Evolutionary conservation across 139 green algal genomes (phyloP), one percentile per base, ranked within the genome.

Genomic region (Spirogloea muscicola): DNA sequence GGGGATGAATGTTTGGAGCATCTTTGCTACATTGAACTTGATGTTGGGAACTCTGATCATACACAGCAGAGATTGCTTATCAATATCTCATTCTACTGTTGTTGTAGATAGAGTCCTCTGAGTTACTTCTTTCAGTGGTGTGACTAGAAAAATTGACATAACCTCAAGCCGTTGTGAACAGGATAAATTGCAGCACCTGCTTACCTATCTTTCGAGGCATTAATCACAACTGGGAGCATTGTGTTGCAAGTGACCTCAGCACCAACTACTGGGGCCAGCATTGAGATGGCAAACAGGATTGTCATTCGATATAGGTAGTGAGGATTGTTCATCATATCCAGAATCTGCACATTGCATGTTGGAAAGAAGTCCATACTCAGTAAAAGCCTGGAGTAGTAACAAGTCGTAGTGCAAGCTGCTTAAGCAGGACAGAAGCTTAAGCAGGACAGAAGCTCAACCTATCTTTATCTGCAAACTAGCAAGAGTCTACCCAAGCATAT

Each of bases 291-390:
- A 1, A 71, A 70, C 13, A 98, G 84, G 36, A 96, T 84, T 5
- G 92, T 98, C 87, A 96, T 96, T 51, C 94, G 87, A 85, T 96
- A 94, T 57, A 99, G 83, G 87, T 98, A 99, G 84, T 98, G 92
- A 5, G 86, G 84, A 78, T 90, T 87, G 63, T 68, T 75, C 21
- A 89, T 58, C 74, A 88, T 85, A 21, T 76, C 68, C 61, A 91
- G 51, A 13, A 88, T 63, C 64, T 80, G 55, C 0, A 40, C 0
- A n/a, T n/a, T n/a, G 21, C 21, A 21, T 55, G 21, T 21, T 55
- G 21, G 21, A 55, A 55, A 55, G 21, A 55, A 55, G 46, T 55
- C 46, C 21, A 21, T 31, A 21, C 46, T 55, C 46, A 55, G n/a
- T n/a, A n/a, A n/a, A n/a, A n/a, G n/a, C n/a, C n/a, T n/a, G n/a